Evolutionary conservation across 306 rosid genomes (phyloP).

Genomic region (Senna tora): DNA sequence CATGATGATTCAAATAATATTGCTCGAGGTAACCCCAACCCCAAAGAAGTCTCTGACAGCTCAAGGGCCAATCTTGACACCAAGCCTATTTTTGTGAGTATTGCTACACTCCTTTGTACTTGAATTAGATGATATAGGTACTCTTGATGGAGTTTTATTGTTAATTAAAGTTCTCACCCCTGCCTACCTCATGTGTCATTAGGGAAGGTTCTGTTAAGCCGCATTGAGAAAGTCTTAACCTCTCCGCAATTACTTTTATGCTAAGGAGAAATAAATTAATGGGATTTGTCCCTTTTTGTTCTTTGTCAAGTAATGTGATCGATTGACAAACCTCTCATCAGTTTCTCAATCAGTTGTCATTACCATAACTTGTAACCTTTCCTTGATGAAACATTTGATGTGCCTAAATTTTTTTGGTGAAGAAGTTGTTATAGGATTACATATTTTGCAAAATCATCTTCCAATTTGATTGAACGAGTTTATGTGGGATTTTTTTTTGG

Average conservation of each 20-base stretch:
- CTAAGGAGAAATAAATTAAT: not conserved
- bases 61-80: not conserved
- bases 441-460: not conserved
- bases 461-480: not conserved
- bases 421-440: not conserved
- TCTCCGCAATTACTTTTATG: not conserved
- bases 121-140: constrained; percentile 6
- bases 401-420: not conserved
- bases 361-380: not conserved
- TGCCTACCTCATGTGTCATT: not conserved
- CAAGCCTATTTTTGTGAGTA: constrained; percentile 26
- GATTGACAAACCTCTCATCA: constrained; percentile 18
- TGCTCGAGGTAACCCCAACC: constrained; percentile 36
- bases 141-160: not conserved
- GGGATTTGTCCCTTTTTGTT: not conserved
- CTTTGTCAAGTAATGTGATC: not conserved
- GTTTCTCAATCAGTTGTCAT: constrained; percentile 18
- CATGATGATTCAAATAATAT: constrained; percentile 40
- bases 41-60: constrained; percentile 40
- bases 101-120: not conserved
- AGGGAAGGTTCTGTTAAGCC: not conserved
- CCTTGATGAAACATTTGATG: not conserved
- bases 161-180: not conserved
- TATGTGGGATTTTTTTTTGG: not conserved
- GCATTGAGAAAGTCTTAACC: not conserved